Conservation (phyloP, 2,329 filamentous ascomycete species). For the Fusarium sambucinum region DNA sequence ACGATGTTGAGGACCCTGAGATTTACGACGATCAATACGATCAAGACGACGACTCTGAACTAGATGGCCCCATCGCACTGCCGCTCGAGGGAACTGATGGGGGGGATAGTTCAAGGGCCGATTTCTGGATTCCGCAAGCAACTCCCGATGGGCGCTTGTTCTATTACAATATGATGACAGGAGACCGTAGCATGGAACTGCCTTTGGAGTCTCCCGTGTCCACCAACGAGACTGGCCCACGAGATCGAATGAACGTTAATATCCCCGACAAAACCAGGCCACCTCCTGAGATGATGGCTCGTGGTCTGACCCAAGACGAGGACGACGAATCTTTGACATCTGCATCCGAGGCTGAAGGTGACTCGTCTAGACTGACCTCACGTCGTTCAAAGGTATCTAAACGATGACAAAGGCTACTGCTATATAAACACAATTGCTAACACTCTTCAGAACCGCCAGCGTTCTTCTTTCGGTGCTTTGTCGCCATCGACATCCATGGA, state of each 20-base stretch:
- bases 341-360: constrained; percentile 86
- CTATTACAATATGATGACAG: constrained; percentile 98
- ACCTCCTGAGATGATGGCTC: constrained; percentile 90
- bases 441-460: constrained; percentile 65
- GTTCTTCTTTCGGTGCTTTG: constrained; percentile 77
- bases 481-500: constrained; percentile 93
- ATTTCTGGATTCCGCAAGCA: constrained; percentile 98
- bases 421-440: constrained; percentile 24
- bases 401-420: constrained; percentile 1
- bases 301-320: constrained; percentile 84
- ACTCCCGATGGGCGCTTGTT: constrained; percentile 93
- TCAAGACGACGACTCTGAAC: constrained; percentile 74
- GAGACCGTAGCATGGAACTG: constrained; percentile 93
- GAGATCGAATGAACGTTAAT: constrained; percentile 87
- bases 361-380: constrained; percentile 75
- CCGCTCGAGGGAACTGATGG: constrained; percentile 76
- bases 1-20: constrained; percentile 73
- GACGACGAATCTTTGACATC: constrained; percentile 89
- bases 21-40: constrained; percentile 77
- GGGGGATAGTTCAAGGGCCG: constrained; percentile 82
- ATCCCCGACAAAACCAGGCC: constrained; percentile 91
- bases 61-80: constrained; percentile 69
- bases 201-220: constrained; percentile 91
- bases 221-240: constrained; percentile 83
- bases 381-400: constrained; percentile 74